Evolutionary conservation across 768 basidiomycete species (phyloP).

Genomic region (Cyclocybe cylindracea): DNA sequence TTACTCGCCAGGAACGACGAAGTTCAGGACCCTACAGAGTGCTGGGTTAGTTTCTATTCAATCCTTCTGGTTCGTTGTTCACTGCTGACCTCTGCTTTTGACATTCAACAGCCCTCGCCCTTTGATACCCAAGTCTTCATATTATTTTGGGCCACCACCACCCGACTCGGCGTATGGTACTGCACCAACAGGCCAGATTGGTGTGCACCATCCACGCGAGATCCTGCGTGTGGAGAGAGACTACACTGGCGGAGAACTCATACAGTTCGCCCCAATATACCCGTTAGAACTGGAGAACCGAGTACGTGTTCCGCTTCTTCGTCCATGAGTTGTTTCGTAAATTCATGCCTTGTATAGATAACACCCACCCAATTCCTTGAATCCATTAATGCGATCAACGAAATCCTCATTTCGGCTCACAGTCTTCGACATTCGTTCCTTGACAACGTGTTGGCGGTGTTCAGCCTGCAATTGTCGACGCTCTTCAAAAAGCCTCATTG

Average conservation of each 20-base stretch:
- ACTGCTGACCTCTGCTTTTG: conserved; percentile 5
- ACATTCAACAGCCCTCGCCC: conserved; percentile 37
- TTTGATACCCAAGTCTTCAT: conserved; percentile 75
- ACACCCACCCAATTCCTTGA: conserved; percentile 89
- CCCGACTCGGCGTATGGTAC: conserved; percentile 81
- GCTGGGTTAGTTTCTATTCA: conserved; percentile 36
- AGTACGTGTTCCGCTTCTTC: conserved; percentile 46
- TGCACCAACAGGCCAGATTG: conserved; percentile 80
- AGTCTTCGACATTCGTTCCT: conserved; percentile 69
- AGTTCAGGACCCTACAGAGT: conserved; percentile 44
- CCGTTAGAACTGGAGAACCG: conserved; percentile 92
- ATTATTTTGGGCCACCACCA: conserved; percentile 82
- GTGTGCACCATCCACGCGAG: conserved; percentile 88
- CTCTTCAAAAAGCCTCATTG: conserved; percentile 76
- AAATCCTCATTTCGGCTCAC: conserved; percentile 83
- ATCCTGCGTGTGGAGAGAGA: conserved; percentile 91
- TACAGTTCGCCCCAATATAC: conserved; percentile 88
- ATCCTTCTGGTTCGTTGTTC: conserved; percentile 6
- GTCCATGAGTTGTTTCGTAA: not conserved
- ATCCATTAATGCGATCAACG: conserved; percentile 90
- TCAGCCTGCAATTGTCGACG: conserved; percentile 79
- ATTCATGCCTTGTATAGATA: conserved; percentile 50
- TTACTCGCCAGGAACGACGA: conserved; percentile 44
- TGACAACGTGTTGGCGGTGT: conserved; percentile 78
- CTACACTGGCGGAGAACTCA: conserved; percentile 86